These are phyloP conservation scores for Stylonectria norvegica DNA, from an alignment of 2,329 filamentous ascomycete species.

Conservation along the genomic window DNA sequence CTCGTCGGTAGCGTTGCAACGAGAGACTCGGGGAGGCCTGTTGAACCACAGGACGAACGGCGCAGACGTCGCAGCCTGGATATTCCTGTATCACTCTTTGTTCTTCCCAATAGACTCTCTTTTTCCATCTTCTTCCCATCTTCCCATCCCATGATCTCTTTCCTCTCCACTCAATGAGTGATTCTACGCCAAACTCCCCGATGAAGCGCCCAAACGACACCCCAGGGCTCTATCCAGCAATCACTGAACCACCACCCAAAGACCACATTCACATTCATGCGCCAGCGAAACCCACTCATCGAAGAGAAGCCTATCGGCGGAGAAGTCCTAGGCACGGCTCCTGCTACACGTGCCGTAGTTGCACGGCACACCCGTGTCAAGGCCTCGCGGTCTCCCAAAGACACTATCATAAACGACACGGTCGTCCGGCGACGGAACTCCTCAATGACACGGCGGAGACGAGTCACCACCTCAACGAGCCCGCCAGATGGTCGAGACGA, in stretches of 20 bases:
- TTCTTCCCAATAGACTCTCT: neutral
- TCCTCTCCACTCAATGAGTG: neutral
- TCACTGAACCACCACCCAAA: neutral
- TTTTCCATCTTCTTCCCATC: neutral
- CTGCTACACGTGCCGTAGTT: too few relatives aligned
- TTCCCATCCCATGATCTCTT: neutral
- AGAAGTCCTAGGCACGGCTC: neutral
- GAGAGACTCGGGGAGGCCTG: too few relatives aligned
- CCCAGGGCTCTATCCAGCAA: neutral
- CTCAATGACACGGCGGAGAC: neutral
- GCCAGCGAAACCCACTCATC: neutral
- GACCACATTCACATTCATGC: too few relatives aligned
- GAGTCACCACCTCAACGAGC: neutral
- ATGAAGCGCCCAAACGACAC: neutral
- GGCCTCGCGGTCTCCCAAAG: neutral
- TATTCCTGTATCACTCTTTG: neutral
- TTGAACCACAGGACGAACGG: too few relatives aligned
- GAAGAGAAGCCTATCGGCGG: neutral
- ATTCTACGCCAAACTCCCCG: neutral
- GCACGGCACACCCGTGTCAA: neutral
- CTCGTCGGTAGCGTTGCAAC: too few relatives aligned
- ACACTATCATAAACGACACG: neutral
- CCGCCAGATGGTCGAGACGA: neutral
- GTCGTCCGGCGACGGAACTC: neutral
- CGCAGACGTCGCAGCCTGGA: too few relatives aligned